A percentile compares a stretch with the other conserved stretches of the same genome.
Conservation (phyloP, 2,329 filamentous ascomycete species). For the Cytospora paraplurivora region DNA sequence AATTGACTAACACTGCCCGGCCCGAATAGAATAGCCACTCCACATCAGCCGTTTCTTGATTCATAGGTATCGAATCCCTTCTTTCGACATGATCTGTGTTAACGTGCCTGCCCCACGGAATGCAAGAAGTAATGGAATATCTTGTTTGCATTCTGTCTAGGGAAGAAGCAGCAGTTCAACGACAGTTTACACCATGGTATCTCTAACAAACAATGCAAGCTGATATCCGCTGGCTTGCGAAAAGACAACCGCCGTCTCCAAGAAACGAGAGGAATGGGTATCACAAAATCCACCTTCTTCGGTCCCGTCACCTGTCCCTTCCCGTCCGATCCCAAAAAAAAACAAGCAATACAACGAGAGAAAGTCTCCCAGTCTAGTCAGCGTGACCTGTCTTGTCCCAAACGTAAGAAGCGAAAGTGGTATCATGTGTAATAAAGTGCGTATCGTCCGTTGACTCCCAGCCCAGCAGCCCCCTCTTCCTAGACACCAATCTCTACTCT, state of each 20-base stretch:
- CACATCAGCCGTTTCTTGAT: no score
- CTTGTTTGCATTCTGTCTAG: not conserved
- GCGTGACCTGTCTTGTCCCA: not conserved
- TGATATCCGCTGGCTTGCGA: constrained; percentile 1
- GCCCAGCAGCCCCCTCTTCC: not conserved
- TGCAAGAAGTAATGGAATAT: not conserved
- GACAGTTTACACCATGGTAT: constrained; percentile 11
- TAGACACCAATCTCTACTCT: not conserved
- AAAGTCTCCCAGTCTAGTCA: not conserved
- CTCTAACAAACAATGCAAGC: constrained; percentile 7
- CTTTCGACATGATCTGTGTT: no score
- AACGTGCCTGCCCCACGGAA: not conserved
- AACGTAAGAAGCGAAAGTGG: constrained; percentile 26
- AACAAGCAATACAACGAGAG: constrained; percentile 2
- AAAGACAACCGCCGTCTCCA: constrained; percentile 12
- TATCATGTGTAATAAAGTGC: constrained; percentile 21
- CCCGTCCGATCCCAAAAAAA: constrained; percentile 15
- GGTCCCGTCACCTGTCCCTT: constrained; percentile 2
- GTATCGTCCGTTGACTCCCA: constrained; percentile 8
- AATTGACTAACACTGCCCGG: no score
- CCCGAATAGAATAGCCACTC: no score
- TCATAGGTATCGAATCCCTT: no score
- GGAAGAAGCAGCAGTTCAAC: not conserved
- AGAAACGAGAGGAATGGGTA: constrained; percentile 26
- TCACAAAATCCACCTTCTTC: constrained; percentile 14